Base-by-base conservation (phyloP, 1,139 yeast species). In the Suhomyces maxii region DNA sequence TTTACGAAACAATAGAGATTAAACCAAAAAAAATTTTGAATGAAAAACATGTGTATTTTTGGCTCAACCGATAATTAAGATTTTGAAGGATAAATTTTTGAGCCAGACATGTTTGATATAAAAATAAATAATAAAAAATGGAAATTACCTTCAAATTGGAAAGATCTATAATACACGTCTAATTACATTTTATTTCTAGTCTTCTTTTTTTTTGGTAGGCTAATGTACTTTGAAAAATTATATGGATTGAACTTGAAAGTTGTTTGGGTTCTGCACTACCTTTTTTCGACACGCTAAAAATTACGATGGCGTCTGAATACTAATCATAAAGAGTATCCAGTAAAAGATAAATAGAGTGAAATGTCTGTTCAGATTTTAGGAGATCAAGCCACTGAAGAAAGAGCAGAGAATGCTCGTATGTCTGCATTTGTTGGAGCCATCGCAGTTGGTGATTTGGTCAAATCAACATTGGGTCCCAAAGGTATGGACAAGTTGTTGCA, bases 371-470 rank as follows among this genome's bases (percentile, higher is more conserved):
- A 89, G 60, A 91, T 93, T 63, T 89, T 93, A 71, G 96, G 96
- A 51, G 99, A 95, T 67, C 97, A 93, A 69, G 98, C 95, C 47
- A 86, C 95, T 8, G 99, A 93, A 69, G 99, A 93, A 69, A 82
- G 98, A 59, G 99, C 95, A 36, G 99, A 93, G 69, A 91, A 91
- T 71, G 99, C 99, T 44, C 90, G 98, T 73, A 77, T 90, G 74
- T 88, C 97, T 10, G 91, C 99, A 3, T 93, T 93, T 70, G 96
- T 93, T 18, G 99, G 99, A 42, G 99, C 99, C 53, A 93, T 93
- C 65, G 99, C 99, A 36, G 99, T 93, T 26, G 99, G 98, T 42
- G 99, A 93, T 67, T 77, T 93, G 53, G 98, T 93, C 39, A 93
- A 95, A 68, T 84, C 97, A 32, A 95, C 99, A 3, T 75, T 93